Percentiles rank a stretch among this genome's conserved stretches.
phyloP scores from a whole-genome alignment of 2,329 filamentous ascomycete species.

The Fusarium xylarioides region DNA sequence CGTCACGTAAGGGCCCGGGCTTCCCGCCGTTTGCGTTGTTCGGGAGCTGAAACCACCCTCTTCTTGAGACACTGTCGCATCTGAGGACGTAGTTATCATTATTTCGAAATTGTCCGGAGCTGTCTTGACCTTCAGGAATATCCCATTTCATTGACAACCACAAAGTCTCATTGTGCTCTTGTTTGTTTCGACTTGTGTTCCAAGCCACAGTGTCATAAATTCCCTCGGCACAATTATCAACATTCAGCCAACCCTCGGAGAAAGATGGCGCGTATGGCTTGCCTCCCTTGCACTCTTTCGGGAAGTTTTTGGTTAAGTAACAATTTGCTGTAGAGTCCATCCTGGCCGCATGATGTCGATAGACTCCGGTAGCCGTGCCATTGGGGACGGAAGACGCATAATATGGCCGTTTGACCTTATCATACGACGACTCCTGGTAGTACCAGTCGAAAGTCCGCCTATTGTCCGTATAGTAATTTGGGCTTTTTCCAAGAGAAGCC shows the following conservation, averaged over 20 bases:
- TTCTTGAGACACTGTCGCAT: slow-evolving; percentile 18
- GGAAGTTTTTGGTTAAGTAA: background rate
- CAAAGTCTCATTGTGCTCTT: slow-evolving; percentile 6
- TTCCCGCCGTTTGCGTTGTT: slow-evolving; percentile 3
- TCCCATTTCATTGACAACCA: background rate
- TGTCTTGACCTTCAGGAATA: background rate
- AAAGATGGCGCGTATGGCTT: background rate
- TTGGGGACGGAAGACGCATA: slow-evolving; percentile 10
- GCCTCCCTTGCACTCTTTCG: background rate
- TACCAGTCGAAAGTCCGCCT: background rate
- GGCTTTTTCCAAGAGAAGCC: no score
- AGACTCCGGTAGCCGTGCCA: slow-evolving; percentile 1
- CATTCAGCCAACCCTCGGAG: background rate
- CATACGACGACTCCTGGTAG: background rate
- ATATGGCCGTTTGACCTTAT: background rate
- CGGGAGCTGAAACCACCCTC: slow-evolving; percentile 26
- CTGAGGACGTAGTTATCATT: background rate
- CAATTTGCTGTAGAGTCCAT: slow-evolving; percentile 16
- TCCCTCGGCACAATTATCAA: slow-evolving; percentile 13
- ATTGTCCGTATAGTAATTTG: background rate
- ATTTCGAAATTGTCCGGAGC: background rate
- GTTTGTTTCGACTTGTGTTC: slow-evolving; percentile 10
- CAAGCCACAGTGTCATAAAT: background rate
- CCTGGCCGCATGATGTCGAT: slow-evolving; percentile 3
- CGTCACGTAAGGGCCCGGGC: background rate